Base-by-base conservation (phyloP, 306 rosid species). In the Rubus parviflorus region DNA sequence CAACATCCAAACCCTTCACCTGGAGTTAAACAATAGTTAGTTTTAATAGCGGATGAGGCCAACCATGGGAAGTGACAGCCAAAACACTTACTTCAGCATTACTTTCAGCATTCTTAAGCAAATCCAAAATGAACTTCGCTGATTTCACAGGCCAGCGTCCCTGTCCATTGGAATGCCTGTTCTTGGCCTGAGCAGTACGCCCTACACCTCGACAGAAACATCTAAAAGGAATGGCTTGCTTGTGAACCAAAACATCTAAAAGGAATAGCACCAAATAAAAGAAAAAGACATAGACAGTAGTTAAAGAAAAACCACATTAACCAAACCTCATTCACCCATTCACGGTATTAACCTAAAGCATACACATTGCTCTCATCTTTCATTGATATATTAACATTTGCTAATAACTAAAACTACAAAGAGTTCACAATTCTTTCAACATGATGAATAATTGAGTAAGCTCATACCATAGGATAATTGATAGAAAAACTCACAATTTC, bases 101-200 rank as follows among this genome's bases (percentile, higher is more conserved):
- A 47, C 98, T 93, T 85, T 93, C 97, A 6, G 98, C 98, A 83
- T 93, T 93, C 89, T 90, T 93, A 0, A 91, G 97, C 88, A 91
- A 83, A 83, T 91, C 98, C 6, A 93, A 83, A 30, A 93, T 88
- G 78, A 88, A 91, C 35, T 84, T 90, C 1, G 98, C 97, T 22
- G 98, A 93, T 71, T 93, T 91, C 16, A 80, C 92, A 2, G 98
- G 98, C 98, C 97, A 93, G 16, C 98, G 93, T 30, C 98, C 97
- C 74, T 93, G 98, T 13, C 98, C 98, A 75, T 93, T 91, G 19
- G 97, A 93, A 74, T 93, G 97, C 56, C 97, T 88, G 70, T 80
- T 93, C 83, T 91, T 93, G 1, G 98, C 96, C 88, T 93, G 98
- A 35, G 96, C 97, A 2, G 96, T 89, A 77, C 96, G 88, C 3